Base-by-base conservation (phyloP, 2,329 filamentous ascomycete genomes). In the Ophiostoma triangulosporum region DNA sequence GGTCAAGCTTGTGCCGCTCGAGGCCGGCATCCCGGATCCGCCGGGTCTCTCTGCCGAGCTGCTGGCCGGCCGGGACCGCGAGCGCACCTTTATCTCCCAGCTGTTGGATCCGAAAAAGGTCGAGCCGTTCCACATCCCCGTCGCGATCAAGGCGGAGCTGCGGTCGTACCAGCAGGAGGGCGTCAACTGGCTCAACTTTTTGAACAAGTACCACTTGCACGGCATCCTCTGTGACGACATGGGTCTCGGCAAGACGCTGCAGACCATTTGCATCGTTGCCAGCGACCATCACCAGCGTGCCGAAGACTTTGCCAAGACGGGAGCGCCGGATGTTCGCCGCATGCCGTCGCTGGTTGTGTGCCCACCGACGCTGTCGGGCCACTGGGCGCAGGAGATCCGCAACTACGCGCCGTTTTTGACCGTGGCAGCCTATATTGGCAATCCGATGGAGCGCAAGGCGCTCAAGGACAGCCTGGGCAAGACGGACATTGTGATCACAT, bases 171-270 rank as follows among this genome's bases (percentile, higher is more conserved):
- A 98, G 67, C 93, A 98, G 68, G 93, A 98, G 52, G 93, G 93
- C 65, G 91, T 98, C 64, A 98, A 98, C 65, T 98, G 93, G 93
- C 80, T 98, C 51, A 84, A 94, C 54, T 98, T 98, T 71, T 82
- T 98, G 60, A 98, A 98, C 66, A 90, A 90, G 55, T 98, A 97
- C 65, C 91, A 98, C 63, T 80, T 98, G 1, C 94, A 98, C 62
- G 93, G 93, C 49, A 96, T 98, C 67, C 86, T 98, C 56, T 98
- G 93, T 65, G 93, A 98, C 64, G 93, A 98, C 66, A 98, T 98
- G 93, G 93, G 93, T 63, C 84, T 98, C 27, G 93, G 93, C 50
- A 98, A 98, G 72, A 98, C 93, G 1, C 72, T 98, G 11, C 93
- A 98, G 67, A 98, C 94, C 0, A 80, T 98, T 22, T 98, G 93